Conservation (phyloP, 2,329 filamentous ascomycete species). For the Colletotrichum scovillei region DNA sequence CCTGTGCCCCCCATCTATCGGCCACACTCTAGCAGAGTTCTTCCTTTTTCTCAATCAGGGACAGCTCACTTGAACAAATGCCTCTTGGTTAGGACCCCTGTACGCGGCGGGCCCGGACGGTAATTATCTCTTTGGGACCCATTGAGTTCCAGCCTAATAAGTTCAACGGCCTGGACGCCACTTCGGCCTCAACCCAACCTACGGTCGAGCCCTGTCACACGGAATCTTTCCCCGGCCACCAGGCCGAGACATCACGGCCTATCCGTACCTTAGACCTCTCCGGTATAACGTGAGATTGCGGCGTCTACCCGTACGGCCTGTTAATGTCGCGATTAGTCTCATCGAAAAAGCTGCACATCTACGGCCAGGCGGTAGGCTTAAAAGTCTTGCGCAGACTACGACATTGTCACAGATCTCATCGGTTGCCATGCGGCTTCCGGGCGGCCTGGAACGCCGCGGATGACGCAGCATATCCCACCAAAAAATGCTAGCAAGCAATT, state of each 20-base stretch:
- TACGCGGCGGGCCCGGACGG: conserved; percentile 25
- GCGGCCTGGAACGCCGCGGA: conserved; percentile 9
- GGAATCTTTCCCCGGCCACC: conserved; percentile 25
- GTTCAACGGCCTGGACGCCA: conserved; percentile 25
- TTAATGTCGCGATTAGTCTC: not conserved
- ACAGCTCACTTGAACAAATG: conserved; percentile 24
- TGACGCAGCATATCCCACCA: not conserved
- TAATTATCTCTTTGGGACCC: conserved; percentile 4
- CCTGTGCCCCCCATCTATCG: conserved; percentile 28
- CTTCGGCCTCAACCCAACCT: conserved; percentile 18
- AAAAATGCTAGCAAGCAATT: conserved; percentile 7
- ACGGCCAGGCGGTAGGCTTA: not conserved
- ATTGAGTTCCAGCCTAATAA: conserved; percentile 30
- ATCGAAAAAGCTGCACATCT: not conserved
- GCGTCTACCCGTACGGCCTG: not conserved
- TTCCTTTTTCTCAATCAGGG: conserved; percentile 18
- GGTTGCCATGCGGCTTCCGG: not conserved
- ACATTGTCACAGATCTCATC: not conserved
- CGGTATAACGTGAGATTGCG: not conserved
- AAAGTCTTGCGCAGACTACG: not conserved
- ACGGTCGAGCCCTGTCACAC: conserved; percentile 20
- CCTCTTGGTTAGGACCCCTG: conserved; percentile 25
- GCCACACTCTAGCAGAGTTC: conserved; percentile 21
- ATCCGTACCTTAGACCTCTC: not conserved
- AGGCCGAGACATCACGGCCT: not conserved